Base-by-base conservation (phyloP, 805 yeast species). In the Barnettozyma sucrosica region DNA sequence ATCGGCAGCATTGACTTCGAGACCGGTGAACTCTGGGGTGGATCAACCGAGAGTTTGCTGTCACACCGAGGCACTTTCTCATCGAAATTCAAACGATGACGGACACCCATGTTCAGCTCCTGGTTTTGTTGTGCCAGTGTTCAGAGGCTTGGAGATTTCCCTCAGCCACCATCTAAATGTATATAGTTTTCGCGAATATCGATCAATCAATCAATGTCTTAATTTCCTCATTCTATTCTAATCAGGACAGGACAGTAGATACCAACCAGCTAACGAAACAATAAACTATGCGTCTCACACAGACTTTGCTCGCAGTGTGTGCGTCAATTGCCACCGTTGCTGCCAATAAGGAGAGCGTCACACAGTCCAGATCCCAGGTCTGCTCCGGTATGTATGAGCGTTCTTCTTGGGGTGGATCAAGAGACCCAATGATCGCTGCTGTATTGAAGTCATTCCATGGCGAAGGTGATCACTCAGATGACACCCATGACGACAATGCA, bases 311-410 rank as follows among this genome's bases (percentile, higher is more conserved):
- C 5, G 37, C 43, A 1, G 32, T 45, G 32, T 38, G 40, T 25
- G 43, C 33, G 23, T 24, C 37, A 4, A n/a, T 42, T 10, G 36
- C 43, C 7, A 24, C 40, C 11, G 46, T 24, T 2, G 28, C 49
- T n/a, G 74, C 71, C 21, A 70, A 70, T 53, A 65, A 68, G 59
- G 83, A 75, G 26, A 60, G 61, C 23, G 71, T 88, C 53, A 74
- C 76, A 41, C 64, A 75, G 14, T 66, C 58, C 10, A 67, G 76
- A 43, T 71, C 82, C 16, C 93, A 87, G 58, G 79, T 79, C 23
- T 92, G 99, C 64, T 75, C 89, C 5, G 99, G 99, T 32, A 84
- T 92, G 81, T 92, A 92, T 67, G 77, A 90, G 47, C 82, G 81
- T 56, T 72, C 79, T 41, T 95, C 90, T 60, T 87, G 95, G 90